These are phyloP conservation scores for Chalaropsis ovoidea DNA, from an alignment of 2,329 filamentous ascomycete species.

Conservation along the genomic window DNA sequence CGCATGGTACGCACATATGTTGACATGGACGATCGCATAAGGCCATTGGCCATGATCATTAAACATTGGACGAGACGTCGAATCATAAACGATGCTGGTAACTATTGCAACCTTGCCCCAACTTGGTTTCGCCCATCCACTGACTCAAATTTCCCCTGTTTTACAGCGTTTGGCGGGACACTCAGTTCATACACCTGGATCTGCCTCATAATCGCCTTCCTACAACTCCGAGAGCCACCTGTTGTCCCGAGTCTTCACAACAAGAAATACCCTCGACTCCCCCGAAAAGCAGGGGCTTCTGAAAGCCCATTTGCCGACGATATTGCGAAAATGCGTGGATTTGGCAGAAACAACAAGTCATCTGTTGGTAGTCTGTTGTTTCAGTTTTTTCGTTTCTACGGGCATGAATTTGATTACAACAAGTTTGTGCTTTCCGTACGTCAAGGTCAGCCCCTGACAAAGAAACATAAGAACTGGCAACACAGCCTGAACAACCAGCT, in stretches of 20 bases:
- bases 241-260: constrained; percentile 80
- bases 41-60: constrained; percentile 88
- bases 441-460: constrained; percentile 65
- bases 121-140: neutral
- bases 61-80: constrained; percentile 94
- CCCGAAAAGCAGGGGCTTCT: constrained; percentile 47
- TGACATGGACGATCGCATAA: constrained; percentile 79
- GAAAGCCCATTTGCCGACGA: constrained; percentile 80
- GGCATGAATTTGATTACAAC: constrained; percentile 84
- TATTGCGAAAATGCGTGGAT: constrained; percentile 60
- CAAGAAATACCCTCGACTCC: constrained; percentile 50
- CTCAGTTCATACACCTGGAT: constrained; percentile 99
- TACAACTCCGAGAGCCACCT: constrained; percentile 76
- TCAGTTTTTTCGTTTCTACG: constrained; percentile 90
- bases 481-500: constrained; percentile 68
- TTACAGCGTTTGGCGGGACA: constrained; percentile 74
- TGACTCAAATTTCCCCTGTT: constrained; percentile 25
- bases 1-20: constrained; percentile 97
- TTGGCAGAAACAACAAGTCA: constrained; percentile 70
- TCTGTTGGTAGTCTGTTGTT: constrained; percentile 80
- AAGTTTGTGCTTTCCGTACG: constrained; percentile 76
- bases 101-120: constrained; percentile 32
- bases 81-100: constrained; percentile 92
- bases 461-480: constrained; percentile 83
- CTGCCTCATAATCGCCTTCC: constrained; percentile 92